Evolutionary conservation across 2,329 filamentous ascomycete genomes (phyloP), one percentile per base, ranked within the genome.

Genomic region (Alternaria dauci): DNA sequence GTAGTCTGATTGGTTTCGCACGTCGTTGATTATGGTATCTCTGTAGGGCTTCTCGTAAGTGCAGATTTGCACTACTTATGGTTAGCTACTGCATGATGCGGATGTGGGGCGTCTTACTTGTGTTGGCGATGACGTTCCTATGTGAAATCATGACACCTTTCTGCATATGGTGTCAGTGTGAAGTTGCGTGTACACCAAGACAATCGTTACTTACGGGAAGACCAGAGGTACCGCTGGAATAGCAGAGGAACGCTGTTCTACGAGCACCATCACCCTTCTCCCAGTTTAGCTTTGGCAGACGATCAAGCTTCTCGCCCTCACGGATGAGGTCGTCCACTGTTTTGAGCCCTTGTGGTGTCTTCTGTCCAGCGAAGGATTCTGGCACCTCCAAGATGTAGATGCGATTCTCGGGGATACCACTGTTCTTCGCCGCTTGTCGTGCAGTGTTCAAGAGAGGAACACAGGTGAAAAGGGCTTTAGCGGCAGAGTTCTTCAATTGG

Each of bases 141-240:
- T 94, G 91, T 4, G 90, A 91, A 60, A 94, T 91, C 88, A 92
- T 93, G 54, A 94, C 91, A 44, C 91, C 91, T 89, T 93, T 93
- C 87, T 91, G 52, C 23, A 34, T 2, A 2, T 11, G 5, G 23
- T 11, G 38, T 72, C 38, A 73, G 68, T 26, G 58, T 38, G 2
- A 20, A n/a, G 0, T 4, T 23, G 14, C 6, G 14, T 7, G 2
- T 30, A 14, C 9, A n/a, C 5, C 18, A 47, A 8, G 12, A n/a
- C 16, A 4, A n/a, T 83, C 4, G 28, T 18, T 34, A 12, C 65
- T 71, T 81, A 91, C 89, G 16, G 91, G 91, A 38, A 94, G 79
- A 3, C 91, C 91, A 11, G 91, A 93, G 1, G 91, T 94, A 20
- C 91, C 91, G 74, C 89, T 92, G 0, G 90, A 93, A 76, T 92